A percentile compares a stretch with the other conserved stretches of the same genome.
phyloP scores from a whole-genome alignment of 495 filamentous ascomycete species.

The Letharia lupina region DNA sequence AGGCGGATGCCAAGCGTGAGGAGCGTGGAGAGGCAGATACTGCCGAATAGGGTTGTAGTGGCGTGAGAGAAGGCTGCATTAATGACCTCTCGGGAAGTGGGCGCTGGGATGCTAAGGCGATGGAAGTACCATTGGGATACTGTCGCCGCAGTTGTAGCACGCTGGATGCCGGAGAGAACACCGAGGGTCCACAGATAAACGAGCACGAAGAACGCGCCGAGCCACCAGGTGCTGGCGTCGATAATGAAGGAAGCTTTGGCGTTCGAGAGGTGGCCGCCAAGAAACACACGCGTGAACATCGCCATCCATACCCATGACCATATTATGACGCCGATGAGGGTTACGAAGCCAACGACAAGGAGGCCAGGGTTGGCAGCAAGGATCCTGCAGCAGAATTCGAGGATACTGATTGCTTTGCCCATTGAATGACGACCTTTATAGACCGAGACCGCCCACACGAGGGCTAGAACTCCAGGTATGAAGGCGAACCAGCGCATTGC shows the following conservation, averaged over 20 bases:
- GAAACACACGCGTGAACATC: slow-evolving; percentile 94
- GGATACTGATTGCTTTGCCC: slow-evolving; percentile 68
- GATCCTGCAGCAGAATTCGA: slow-evolving; percentile 86
- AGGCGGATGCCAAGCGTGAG: slow-evolving; percentile 73
- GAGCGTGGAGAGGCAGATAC: slow-evolving; percentile 77
- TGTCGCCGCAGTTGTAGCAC: slow-evolving; percentile 85
- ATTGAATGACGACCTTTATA: slow-evolving; percentile 71
- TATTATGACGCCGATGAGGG: slow-evolving; percentile 62
- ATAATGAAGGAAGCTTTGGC: slow-evolving; percentile 60
- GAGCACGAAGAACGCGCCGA: slow-evolving; percentile 80
- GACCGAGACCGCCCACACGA: slow-evolving; percentile 74
- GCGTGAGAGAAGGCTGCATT: slow-evolving; percentile 74
- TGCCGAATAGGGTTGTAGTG: slow-evolving; percentile 80
- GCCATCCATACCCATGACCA: slow-evolving; percentile 96
- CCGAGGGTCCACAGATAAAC: slow-evolving; percentile 94
- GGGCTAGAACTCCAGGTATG: slow-evolving; percentile 62
- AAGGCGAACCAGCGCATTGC: slow-evolving; percentile 82
- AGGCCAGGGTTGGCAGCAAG: slow-evolving; percentile 77
- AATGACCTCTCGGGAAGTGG: slow-evolving; percentile 69
- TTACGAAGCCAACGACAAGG: slow-evolving; percentile 70
- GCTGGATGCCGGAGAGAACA: slow-evolving; percentile 76
- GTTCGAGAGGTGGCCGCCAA: slow-evolving; percentile 66
- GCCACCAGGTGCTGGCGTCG: slow-evolving; percentile 80
- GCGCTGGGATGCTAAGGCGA: slow-evolving; percentile 68
- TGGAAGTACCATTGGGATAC: slow-evolving; percentile 99